These are phyloP conservation scores for Solanum etuberosum DNA, from an alignment of 257 asterid genomes.

Conservation along the genomic window DNA sequence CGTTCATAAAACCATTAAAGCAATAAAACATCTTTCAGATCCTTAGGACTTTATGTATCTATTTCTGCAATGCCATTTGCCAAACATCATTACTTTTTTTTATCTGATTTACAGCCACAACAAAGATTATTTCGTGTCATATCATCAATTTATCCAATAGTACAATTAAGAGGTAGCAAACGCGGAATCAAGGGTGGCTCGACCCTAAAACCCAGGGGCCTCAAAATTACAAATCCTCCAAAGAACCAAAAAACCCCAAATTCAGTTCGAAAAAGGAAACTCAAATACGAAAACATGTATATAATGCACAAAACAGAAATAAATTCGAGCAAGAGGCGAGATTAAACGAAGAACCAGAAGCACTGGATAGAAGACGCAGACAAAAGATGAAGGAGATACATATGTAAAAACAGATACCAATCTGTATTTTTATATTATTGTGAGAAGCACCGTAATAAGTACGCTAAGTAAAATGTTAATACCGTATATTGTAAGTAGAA, in stretches of 20 bases:
- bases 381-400: not conserved
- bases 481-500: no score
- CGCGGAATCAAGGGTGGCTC: not conserved
- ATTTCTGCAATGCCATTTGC: not conserved
- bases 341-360: not conserved
- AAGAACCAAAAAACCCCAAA: not conserved
- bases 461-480: no score
- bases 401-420: no score
- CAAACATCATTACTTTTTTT: not conserved
- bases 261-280: not conserved
- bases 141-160: not conserved
- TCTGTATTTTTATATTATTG: no score
- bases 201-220: not conserved
- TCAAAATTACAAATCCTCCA: not conserved
- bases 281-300: not conserved
- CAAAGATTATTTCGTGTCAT: not conserved
- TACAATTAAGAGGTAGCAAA: not conserved
- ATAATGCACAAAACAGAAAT: not conserved
- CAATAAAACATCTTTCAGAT: not conserved
- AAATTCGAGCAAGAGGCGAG: not conserved
- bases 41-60: not conserved
- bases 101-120: not conserved
- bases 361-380: not conserved
- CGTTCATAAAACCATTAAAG: not conserved
- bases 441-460: no score